Base-by-base conservation (phyloP, 768 basidiomycete species). In the Naganishia randhawae region DNA sequence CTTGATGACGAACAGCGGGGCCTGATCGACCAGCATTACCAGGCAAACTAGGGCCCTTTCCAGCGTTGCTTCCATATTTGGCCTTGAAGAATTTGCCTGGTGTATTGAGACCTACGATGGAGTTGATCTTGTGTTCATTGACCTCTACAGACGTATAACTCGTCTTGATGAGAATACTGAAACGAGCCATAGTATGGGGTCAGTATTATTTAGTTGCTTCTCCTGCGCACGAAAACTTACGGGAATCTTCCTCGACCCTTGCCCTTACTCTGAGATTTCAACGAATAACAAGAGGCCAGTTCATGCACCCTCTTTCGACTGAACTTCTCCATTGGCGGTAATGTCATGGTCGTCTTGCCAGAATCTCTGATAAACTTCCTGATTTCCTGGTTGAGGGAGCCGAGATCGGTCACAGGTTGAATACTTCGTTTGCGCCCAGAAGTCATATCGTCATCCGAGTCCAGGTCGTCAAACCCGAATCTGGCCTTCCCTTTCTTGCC, bases 321-420 rank as follows among this genome's bases (percentile, higher is more conserved):
- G 67, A 82, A 82, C 81, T 89, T 91, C 68, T 85, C 83, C 82
- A 90, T 87, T 10, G 94, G 89, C 1, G 92, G 92, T 0, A 95
- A 82, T 10, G 84, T 79, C 84, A 95, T 85, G 6, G 82, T 84
- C 48, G 62, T 45, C 8, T 82, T 82, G 8, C 84, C 84, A 0
- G 85, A 69, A 70, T 90, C 83, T 0, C 72, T 79, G 31, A 90
- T 77, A 82, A 96, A 96, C 29, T 82, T 82, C 31, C 86, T 83
- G 48, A 96, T 88, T 74, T 88, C 85, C 7, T 71, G 50, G 63
- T 80, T 72, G 50, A 78, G 65, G 10, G 65, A 65, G 16, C 13
- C 27, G 6, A 70, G 33, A 48, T 70, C 65, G 17, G 69, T 70
- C 25, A 70, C 69, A n/a, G 69, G 69, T 29, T 66, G 65, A 50